A percentile compares a stretch with the other conserved stretches of the same genome.
These are phyloP conservation scores for Penicillium pancosmium DNA, from an alignment of 495 filamentous ascomycete species.

Conservation along the genomic window DNA sequence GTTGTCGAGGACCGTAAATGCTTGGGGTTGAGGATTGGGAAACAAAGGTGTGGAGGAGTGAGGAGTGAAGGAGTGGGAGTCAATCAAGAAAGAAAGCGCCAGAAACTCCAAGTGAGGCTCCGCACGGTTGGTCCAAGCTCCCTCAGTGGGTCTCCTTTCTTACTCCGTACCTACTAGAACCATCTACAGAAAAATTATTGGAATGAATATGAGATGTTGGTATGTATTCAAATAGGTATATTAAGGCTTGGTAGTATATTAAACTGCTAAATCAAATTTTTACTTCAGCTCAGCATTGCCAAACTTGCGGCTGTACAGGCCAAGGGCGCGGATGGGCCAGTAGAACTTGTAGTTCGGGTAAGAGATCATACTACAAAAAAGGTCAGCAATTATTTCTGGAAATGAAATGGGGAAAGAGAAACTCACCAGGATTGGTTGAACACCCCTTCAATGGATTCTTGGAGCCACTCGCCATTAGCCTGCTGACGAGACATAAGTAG, in stretches of 20 bases:
- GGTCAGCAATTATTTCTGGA: conserved; percentile 64
- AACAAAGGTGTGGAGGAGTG: background rate
- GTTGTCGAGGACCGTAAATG: background rate
- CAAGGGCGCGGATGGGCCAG: conserved; percentile 91
- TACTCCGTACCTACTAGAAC: background rate
- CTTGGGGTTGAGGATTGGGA: background rate
- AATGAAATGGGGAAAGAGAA: conserved; percentile 51
- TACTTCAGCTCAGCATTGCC: conserved; percentile 60
- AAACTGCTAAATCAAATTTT: conserved; percentile 4
- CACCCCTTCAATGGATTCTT: conserved; percentile 95
- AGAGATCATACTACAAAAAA: conserved; percentile 79
- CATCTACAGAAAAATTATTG: background rate
- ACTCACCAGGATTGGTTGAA: conserved; percentile 96
- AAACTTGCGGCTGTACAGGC: conserved; percentile 79
- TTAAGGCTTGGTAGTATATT: conserved; percentile 18
- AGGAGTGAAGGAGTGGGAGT: background rate
- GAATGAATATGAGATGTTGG: background rate
- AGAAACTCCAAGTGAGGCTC: conserved; percentile 5
- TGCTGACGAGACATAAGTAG: conserved; percentile 86
- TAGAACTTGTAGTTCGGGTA: conserved; percentile 99
- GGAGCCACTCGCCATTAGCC: conserved; percentile 88
- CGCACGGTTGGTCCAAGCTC: conserved; percentile 7
- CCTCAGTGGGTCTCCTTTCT: background rate
- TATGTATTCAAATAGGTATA: conserved; percentile 6
- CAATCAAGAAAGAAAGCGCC: background rate